Base-by-base conservation (phyloP, 1,284 basidiomycete species). In the Cryptococcus sp. region DNA sequence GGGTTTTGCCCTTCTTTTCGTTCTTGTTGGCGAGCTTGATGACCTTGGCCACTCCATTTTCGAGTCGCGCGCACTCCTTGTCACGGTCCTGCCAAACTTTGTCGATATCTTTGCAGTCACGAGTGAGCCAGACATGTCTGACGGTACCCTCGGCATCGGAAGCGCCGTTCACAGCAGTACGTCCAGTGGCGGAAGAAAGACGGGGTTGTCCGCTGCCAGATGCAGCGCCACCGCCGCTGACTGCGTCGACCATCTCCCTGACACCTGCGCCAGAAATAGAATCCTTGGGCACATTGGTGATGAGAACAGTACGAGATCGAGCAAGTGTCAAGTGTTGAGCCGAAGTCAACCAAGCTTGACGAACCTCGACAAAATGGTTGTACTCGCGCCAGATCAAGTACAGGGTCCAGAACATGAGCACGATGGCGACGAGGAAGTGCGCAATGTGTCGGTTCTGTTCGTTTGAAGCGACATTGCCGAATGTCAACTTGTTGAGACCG, bases 101-200 rank as follows among this genome's bases (percentile, higher is more conserved):
- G 4, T 93, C 91, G 11, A 98, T 82, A 3, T 91, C 86, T 73
- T 91, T 88, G 56, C 93, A 81, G 72, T 96, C 85, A 39, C 82
- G 84, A 75, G 92, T 91, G 45, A 98, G 83, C 94, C 95, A 99
- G 38, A 99, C 85, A 59, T 87, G 86, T 66, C 86, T 87, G 27
- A 88, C 83, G 2, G 88, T 88, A 10, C 88, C 88, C 10, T 58
- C 61, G 10, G 57, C 44, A 40, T 50, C 56, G 45, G 55, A 53
- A 20, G 35, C 47, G 13, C 83, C 25, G 84, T 83, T 75, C 88
- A 92, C n/a, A 90, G 77, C 57, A 81, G 68, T 65, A 13, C 60
- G 62, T 31, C 64, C 66, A 19, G 66, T 67, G 17, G 62, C 68
- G 47, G 53, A 68, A 42, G 57, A 53, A 25, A 59, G 46, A 60